Conservation (phyloP, 257 asterid species). For the Cruciata laevipes region DNA sequence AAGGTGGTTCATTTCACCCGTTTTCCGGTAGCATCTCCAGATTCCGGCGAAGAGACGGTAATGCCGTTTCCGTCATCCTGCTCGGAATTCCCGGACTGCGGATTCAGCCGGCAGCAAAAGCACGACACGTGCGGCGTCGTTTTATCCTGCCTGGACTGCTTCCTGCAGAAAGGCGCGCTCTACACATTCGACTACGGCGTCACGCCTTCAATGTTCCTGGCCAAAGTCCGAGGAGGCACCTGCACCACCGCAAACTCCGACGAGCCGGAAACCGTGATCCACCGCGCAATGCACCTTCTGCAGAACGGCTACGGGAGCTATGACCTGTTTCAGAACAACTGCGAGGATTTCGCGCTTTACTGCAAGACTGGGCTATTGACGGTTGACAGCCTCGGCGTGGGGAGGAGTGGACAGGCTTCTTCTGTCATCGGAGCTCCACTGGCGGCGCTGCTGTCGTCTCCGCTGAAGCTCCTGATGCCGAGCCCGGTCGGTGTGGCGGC, state of each 20-base stretch:
- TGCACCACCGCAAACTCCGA: conserved; percentile 88
- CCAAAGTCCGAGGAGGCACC: conserved; percentile 89
- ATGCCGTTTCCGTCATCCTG: conserved; percentile 35
- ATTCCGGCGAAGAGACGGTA: conserved; percentile 26
- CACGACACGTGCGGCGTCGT: conserved; percentile 75
- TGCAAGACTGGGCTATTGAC: conserved; percentile 90
- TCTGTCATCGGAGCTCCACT: conserved; percentile 83
- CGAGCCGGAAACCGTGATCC: conserved; percentile 44
- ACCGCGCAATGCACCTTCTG: conserved; percentile 82
- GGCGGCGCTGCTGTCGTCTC: conserved; percentile 83
- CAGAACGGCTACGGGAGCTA: conserved; percentile 82
- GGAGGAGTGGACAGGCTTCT: conserved; percentile 93
- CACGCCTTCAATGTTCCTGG: conserved; percentile 55
- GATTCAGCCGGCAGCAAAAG: conserved; percentile 61
- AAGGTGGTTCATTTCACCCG: conserved; percentile 90
- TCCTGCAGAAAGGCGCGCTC: conserved; percentile 60
- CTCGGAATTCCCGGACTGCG: conserved; percentile 76
- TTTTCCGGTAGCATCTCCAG: conserved; percentile 25
- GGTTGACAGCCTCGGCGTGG: conserved; percentile 64
- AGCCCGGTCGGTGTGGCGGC: conserved; percentile 79
- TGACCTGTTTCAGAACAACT: conserved; percentile 79
- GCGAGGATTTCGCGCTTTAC: conserved; percentile 90
- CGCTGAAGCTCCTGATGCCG: conserved; percentile 71
- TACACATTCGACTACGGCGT: conserved; percentile 74
- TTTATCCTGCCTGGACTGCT: conserved; percentile 84